Percentiles rank a stretch among this genome's conserved stretches.
Conservation (phyloP, 2,329 filamentous ascomycete genomes). For the Fusarium paranaense region DNA sequence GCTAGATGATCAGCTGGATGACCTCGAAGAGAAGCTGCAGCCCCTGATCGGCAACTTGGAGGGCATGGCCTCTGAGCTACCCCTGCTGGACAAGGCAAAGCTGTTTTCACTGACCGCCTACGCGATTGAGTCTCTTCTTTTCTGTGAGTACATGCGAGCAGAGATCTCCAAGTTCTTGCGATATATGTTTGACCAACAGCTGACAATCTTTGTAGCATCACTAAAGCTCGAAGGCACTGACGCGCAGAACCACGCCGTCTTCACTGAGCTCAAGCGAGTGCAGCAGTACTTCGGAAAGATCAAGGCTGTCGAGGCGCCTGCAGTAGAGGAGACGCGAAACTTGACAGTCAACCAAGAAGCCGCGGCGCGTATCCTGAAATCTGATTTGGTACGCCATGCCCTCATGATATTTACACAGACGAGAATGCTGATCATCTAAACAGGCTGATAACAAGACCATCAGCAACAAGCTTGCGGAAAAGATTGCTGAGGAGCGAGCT, state of each 20-base stretch:
- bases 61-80: conserved; percentile 80
- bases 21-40: conserved; percentile 77
- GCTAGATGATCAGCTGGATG: conserved; percentile 83
- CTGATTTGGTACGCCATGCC: conserved; percentile 72
- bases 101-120: conserved; percentile 91
- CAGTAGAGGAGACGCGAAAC: conserved; percentile 58
- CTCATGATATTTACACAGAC: background rate
- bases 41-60: conserved; percentile 79
- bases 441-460: conserved; percentile 65
- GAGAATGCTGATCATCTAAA: conserved; percentile 14
- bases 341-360: conserved; percentile 78
- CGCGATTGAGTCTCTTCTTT: conserved; percentile 89
- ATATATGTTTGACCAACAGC: background rate
- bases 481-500: conserved; percentile 67
- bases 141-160: conserved; percentile 65
- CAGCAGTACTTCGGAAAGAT: conserved; percentile 96
- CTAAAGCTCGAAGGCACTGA: conserved; percentile 83
- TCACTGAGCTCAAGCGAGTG: conserved; percentile 85
- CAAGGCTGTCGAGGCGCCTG: conserved; percentile 75
- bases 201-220: conserved; percentile 61
- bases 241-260: conserved; percentile 86
- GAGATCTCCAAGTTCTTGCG: background rate
- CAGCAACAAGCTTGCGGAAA: conserved; percentile 64
- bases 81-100: conserved; percentile 95
- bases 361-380: conserved; percentile 83